A percentile compares a stretch with the other conserved stretches of the same genome.
Conservation (phyloP, 352 stramenopile species). For the Phytophthora aleatoria region DNA sequence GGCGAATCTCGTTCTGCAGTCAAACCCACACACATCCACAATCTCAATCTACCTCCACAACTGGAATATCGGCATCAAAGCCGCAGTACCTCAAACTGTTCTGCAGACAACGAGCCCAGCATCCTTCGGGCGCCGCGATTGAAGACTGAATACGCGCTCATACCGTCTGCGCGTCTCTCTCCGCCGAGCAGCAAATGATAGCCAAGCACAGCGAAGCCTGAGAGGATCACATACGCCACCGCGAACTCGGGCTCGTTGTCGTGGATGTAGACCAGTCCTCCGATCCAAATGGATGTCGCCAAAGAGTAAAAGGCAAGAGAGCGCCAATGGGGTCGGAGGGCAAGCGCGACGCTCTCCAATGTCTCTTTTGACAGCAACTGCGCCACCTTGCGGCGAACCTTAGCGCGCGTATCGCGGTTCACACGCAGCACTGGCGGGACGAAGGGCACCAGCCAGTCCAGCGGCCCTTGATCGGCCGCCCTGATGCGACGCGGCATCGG, state of each 20-base stretch:
- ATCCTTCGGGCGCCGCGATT: slow-evolving; percentile 72
- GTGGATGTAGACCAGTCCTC: slow-evolving; percentile 54
- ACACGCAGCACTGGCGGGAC: slow-evolving; percentile 81
- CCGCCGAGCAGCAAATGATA: slow-evolving; percentile 44
- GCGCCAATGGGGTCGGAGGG: slow-evolving; percentile 31
- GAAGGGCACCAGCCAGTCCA: slow-evolving; percentile 85
- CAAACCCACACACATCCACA: neutral
- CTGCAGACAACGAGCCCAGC: slow-evolving; percentile 77
- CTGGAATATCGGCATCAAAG: neutral
- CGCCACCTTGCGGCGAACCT: slow-evolving; percentile 40
- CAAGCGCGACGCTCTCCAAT: slow-evolving; percentile 19
- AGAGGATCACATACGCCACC: slow-evolving; percentile 65
- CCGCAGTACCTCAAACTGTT: slow-evolving; percentile 77
- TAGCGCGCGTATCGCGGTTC: slow-evolving; percentile 72
- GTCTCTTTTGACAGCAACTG: slow-evolving; percentile 45
- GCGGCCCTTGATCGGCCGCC: slow-evolving; percentile 37
- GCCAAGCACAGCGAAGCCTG: slow-evolving; percentile 46
- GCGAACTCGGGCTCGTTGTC: slow-evolving; percentile 57
- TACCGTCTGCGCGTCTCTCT: slow-evolving; percentile 20
- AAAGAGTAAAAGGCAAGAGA: slow-evolving; percentile 28
- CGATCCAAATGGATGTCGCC: slow-evolving; percentile 42
- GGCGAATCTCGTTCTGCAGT: slow-evolving; percentile 77
- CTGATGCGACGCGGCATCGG: slow-evolving; percentile 13
- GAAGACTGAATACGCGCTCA: slow-evolving; percentile 88
- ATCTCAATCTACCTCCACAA: slow-evolving; percentile 1